Evolutionary conservation across 1,284 basidiomycete species (phyloP).

Genomic region (Coniophora puteana): DNA sequence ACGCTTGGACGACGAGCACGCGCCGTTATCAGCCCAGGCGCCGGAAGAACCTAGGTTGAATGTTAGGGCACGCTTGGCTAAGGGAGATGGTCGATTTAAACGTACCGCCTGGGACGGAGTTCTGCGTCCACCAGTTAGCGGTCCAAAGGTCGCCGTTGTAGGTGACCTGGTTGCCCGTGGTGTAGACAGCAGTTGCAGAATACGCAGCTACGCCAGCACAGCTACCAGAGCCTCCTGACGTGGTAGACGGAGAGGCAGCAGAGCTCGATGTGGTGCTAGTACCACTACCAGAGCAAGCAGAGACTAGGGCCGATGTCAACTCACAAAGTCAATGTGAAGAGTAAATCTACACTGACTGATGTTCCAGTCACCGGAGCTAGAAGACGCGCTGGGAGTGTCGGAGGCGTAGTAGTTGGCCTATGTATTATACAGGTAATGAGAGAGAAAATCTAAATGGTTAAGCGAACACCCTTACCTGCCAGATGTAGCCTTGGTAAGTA

Average conservation of each 20-base stretch:
- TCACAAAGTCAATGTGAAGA: slow-evolving; percentile 6
- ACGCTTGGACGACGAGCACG: slow-evolving; percentile 29
- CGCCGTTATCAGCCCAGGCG: slow-evolving; percentile 56
- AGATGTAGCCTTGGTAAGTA: slow-evolving; percentile 60
- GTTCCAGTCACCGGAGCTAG: slow-evolving; percentile 55
- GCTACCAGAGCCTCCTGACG: slow-evolving; percentile 27
- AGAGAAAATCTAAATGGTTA: background rate
- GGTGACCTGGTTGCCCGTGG: slow-evolving; percentile 44
- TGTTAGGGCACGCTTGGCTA: background rate
- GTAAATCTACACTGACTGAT: slow-evolving; percentile 42
- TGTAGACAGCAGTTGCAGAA: slow-evolving; percentile 45
- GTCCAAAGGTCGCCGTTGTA: slow-evolving; percentile 60
- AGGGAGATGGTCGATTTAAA: slow-evolving; percentile 10
- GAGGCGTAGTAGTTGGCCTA: slow-evolving; percentile 61
- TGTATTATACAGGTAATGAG: slow-evolving; percentile 3
- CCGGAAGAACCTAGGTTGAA: slow-evolving; percentile 32
- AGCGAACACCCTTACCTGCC: slow-evolving; percentile 41
- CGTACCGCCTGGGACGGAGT: slow-evolving; percentile 52
- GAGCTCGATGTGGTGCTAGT: slow-evolving; percentile 15
- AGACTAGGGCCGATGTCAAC: slow-evolving; percentile 43
- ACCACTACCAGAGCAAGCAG: slow-evolving; percentile 3
- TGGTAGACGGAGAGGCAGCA: slow-evolving; percentile 19
- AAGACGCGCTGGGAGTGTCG: slow-evolving; percentile 44
- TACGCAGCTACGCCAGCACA: slow-evolving; percentile 52
- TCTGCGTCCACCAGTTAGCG: slow-evolving; percentile 62